Evolutionary conservation across 306 rosid genomes (phyloP).

Genomic region (Glycine tomentella): DNA sequence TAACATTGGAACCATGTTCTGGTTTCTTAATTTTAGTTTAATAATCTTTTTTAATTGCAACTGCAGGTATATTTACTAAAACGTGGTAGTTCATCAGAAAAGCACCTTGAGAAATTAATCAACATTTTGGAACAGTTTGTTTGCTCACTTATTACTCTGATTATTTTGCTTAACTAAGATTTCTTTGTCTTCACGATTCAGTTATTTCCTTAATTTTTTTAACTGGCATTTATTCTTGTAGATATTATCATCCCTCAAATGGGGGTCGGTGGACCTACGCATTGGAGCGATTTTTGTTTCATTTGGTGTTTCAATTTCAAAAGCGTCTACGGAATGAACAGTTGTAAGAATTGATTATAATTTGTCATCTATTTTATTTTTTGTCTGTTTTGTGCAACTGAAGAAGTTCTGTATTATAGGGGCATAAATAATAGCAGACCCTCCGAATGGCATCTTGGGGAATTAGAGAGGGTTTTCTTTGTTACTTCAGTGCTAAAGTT

Average conservation of each 20-base stretch:
- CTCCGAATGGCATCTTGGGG: constrained; percentile 70
- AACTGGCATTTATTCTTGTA: constrained; percentile 48
- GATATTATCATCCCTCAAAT: constrained; percentile 98
- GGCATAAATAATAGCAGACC: constrained; percentile 52
- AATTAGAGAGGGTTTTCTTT: constrained; percentile 80
- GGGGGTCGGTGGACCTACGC: constrained; percentile 99
- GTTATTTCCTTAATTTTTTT: constrained; percentile 35
- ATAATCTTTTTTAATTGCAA: constrained; percentile 45
- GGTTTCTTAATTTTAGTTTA: constrained; percentile 40
- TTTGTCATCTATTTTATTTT: constrained; percentile 33
- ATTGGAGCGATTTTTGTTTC: constrained; percentile 80
- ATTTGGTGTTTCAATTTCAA: constrained; percentile 87
- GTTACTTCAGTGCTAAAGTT: constrained; percentile 85
- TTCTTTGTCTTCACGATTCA: constrained; percentile 32
- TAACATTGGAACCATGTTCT: constrained; percentile 33
- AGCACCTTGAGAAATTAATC: constrained; percentile 92
- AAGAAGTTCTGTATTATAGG: constrained; percentile 63
- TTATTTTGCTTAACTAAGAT: constrained; percentile 22
- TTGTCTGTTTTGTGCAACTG: constrained; percentile 48
- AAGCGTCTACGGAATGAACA: constrained; percentile 89
- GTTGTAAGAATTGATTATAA: constrained; percentile 61
- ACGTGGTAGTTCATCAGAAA: constrained; percentile 74
- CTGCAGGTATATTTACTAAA: constrained; percentile 86
- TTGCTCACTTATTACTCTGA: constrained; percentile 53
- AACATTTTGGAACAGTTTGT: constrained; percentile 99